Evolutionary conservation across 1,139 yeast species (phyloP).

Genomic region (Yamadazyma diddensiae): DNA sequence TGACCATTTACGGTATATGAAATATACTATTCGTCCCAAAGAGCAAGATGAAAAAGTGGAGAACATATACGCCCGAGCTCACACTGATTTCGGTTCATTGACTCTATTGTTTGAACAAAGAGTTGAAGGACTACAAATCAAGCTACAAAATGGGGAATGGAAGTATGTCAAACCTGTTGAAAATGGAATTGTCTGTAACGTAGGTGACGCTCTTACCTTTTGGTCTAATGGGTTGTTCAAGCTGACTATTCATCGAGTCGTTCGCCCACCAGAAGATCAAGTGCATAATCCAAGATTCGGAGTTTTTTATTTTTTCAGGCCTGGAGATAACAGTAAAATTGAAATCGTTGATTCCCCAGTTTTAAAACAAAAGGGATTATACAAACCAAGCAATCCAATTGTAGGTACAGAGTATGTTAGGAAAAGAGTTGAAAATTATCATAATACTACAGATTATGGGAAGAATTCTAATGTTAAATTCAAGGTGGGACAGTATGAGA

Average conservation of each 20-base stretch:
- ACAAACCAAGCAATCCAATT: slow-evolving; percentile 20
- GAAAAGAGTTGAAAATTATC: slow-evolving; percentile 26
- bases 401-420: slow-evolving; percentile 30
- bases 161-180: slow-evolving; percentile 27
- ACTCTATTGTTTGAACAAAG: slow-evolving; percentile 28
- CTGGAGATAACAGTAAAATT: slow-evolving; percentile 27
- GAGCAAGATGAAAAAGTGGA: slow-evolving; percentile 28
- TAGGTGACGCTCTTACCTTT: slow-evolving; percentile 30
- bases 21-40: slow-evolving; percentile 24
- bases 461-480: slow-evolving; percentile 23
- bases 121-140: slow-evolving; percentile 29
- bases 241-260: slow-evolving; percentile 30
- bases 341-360: slow-evolving; percentile 31
- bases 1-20: slow-evolving; percentile 32
- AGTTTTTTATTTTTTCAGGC: slow-evolving; percentile 31
- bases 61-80: slow-evolving; percentile 29
- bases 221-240: slow-evolving; percentile 34
- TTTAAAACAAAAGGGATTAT: slow-evolving; percentile 25
- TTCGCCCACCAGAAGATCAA: slow-evolving; percentile 31
- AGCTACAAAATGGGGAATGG: slow-evolving; percentile 23
- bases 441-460: slow-evolving; percentile 20
- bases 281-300: slow-evolving; percentile 28
- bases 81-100: slow-evolving; percentile 30
- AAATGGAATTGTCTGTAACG: slow-evolving; percentile 28
- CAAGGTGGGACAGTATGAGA: slow-evolving; percentile 25